Base-by-base conservation (phyloP, 2,329 filamentous ascomycete genomes). In the Penicillium sp. region DNA sequence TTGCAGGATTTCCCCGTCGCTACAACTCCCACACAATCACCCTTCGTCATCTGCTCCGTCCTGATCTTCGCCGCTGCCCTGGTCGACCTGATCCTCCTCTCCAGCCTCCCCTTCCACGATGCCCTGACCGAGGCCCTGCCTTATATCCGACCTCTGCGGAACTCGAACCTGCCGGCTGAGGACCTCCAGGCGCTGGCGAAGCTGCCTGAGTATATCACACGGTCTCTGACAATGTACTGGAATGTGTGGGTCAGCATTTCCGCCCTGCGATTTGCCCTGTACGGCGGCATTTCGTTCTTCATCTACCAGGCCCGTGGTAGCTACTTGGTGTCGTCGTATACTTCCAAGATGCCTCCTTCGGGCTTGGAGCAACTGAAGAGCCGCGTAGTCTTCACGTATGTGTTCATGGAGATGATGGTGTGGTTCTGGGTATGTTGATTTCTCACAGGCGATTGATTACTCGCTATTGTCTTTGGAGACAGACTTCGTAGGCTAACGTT, bases 301-400 rank as follows among this genome's bases (percentile, higher is more conserved):
- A 78, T 80, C 35, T 79, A 78, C 57, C 70, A 74, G 59, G 72
- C 74, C 40, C 71, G 72, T 51, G 63, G 60, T 24, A 47, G 59
- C 1, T 45, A 64, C 17, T n/a, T 59, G 22, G 65, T 58, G n/a
- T 69, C 68, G 10, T 65, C 61, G 37, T 71, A 69, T 56, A 60
- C 65, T 30, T 30, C 65, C 24, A 61, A 65, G 22, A 59, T 73
- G 64, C 63, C 65, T 53, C 57, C 74, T 63, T 57, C 70, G 65
- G 72, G 83, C 74, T 82, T 87, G 54, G 89, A 93, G 65, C 85
- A 86, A 26, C 78, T 97, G 70, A 92, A 93, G 81, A 96, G 96
- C 75, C 86, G 92, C 55, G 81, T 96, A 44, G 87, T 96, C 44
- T 96, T 97, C 74, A 88, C 90, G 0, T 95, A 92, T 78, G 88